These are phyloP conservation scores for Thelonectria rubi DNA, from an alignment of 2,329 filamentous ascomycete species.

Conservation along the genomic window DNA sequence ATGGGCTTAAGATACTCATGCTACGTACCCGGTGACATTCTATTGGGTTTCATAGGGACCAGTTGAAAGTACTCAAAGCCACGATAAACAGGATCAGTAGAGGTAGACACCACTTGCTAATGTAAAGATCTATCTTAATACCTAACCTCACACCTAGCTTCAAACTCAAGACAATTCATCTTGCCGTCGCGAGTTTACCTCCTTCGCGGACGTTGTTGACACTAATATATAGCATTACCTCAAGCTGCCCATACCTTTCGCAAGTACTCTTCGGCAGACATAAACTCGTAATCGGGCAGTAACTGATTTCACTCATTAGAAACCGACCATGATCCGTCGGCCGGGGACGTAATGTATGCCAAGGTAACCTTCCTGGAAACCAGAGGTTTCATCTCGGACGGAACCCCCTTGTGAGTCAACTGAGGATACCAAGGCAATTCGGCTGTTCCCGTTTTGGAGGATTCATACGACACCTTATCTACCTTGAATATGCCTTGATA, in stretches of 20 bases:
- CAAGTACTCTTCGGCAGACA: background rate
- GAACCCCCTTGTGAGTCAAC: background rate
- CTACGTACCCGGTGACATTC: too few species aligned
- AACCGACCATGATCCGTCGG: background rate
- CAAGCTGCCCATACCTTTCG: background rate
- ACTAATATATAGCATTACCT: too few species aligned
- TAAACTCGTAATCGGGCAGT: background rate
- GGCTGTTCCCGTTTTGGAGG: background rate
- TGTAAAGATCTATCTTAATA: too few species aligned
- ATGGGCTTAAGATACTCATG: too few species aligned
- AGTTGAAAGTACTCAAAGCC: too few species aligned
- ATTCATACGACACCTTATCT: background rate
- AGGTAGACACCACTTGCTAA: too few species aligned
- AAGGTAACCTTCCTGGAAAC: background rate
- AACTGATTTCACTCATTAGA: constrained; percentile 1
- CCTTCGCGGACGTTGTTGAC: too few species aligned
- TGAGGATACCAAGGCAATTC: background rate
- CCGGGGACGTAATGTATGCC: background rate
- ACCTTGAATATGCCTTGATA: background rate
- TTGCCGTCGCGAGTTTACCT: too few species aligned
- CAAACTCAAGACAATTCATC: too few species aligned
- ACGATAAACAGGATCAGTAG: too few species aligned
- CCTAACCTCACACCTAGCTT: too few species aligned
- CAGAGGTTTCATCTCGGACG: background rate
- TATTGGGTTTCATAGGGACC: too few species aligned